Evolutionary conservation across 305 asterid species (phyloP), one percentile per base, ranked within the genome.

Genomic region (Lippia alba): DNA sequence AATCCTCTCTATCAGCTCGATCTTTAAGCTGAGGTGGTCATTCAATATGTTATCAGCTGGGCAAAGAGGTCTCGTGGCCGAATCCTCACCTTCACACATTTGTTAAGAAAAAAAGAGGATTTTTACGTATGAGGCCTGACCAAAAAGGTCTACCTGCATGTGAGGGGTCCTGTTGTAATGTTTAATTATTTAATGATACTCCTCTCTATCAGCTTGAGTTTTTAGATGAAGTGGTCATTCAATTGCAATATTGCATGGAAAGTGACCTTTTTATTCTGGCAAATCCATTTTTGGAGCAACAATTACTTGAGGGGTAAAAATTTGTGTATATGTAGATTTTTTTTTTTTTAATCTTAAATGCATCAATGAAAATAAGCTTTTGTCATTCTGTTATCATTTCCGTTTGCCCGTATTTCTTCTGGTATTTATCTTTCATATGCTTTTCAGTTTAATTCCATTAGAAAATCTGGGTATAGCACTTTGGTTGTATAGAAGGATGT

Each of bases 401-500:
- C 20, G 14, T 61, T 24, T 61, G 44, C n/a, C 41, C 41, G 5
- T 45, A 12, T 33, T 60, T 20, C 64, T 12, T 56, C 41, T 67
- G 59, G 36, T 55, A 66, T 53, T n/a, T 44, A 41, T 50, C 69
- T 70, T 30, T 34, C 60, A 44, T 53, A 60, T 51, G 39, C 15
- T 19, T 54, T n/a, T 57, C 45, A 54, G 36, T 34, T 64, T 20
- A 64, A 51, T 71, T 19, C 65, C 58, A 16, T 56, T 72, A 12
- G 76, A 24, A 75, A 60, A 36, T 66, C 46, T 17, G 60, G n/a
- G 56, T 73, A 45, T 19, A 57, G 30, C 61, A 48, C 53, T 67
- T 61, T 76, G 58, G 74, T n/a, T 51, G 61, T 36, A 54, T 45
- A 46, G 56, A 44, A 64, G 24, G 75, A 71, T 70, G 56, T 45